Percentiles rank a stretch among this genome's conserved stretches.
Conservation (phyloP, 768 basidiomycete genomes). For the Pleurotus sapidus region DNA sequence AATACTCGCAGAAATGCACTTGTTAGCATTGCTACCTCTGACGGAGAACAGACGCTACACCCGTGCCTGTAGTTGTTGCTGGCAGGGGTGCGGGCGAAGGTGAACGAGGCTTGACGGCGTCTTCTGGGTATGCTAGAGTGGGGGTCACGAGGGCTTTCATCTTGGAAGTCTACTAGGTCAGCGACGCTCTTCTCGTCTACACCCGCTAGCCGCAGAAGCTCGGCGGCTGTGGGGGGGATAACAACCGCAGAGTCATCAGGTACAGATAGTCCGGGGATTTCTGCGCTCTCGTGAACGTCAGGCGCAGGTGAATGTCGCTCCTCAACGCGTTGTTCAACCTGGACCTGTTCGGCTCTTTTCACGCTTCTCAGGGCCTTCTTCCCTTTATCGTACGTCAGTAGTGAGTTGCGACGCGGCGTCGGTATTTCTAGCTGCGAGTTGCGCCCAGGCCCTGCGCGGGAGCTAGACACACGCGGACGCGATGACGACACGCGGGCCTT, state of each 20-base stretch:
- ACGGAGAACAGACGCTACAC: background rate
- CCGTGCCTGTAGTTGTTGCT: background rate
- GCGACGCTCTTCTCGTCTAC: conserved; percentile 32
- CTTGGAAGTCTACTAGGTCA: conserved; percentile 53
- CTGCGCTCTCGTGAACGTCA: no score
- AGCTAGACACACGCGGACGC: conserved; percentile 9
- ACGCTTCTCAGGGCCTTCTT: conserved; percentile 17
- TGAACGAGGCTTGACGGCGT: background rate
- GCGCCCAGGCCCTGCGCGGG: conserved; percentile 49
- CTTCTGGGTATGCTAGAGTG: background rate
- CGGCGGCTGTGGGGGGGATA: conserved; percentile 32
- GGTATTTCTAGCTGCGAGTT: conserved; percentile 38
- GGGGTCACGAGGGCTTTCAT: conserved; percentile 8
- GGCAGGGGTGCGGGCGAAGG: background rate
- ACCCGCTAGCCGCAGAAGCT: conserved; percentile 53
- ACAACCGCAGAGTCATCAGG: conserved; percentile 3
- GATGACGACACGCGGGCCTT: conserved; percentile 37
- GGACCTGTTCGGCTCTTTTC: no score
- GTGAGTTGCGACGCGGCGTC: conserved; percentile 43
- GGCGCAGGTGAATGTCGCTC: no score
- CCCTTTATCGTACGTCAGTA: conserved; percentile 54
- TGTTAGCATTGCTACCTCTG: background rate
- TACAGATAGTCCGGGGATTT: conserved; percentile 1
- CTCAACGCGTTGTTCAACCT: no score
- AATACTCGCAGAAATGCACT: background rate